Evolutionary conservation across 2,329 filamentous ascomycete genomes (phyloP), one percentile per base, ranked within the genome.

Genomic region (Ceratocystis cacaofunesta): DNA sequence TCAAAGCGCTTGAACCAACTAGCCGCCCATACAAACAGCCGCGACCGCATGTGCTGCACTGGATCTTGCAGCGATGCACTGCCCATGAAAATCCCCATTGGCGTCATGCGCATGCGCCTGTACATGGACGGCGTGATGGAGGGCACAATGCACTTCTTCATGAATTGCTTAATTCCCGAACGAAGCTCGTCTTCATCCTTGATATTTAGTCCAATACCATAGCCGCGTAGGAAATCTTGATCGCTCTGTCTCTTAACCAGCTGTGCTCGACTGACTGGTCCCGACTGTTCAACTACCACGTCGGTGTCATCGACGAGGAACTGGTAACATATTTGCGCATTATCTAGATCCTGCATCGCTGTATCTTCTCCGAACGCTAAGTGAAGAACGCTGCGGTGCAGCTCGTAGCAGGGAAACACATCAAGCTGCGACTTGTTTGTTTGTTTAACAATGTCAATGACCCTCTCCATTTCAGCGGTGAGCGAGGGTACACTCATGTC

Each of bases 1-100:
- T 66, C 65, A 48, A 66, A 44, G 10, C 65, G 50, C 55, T 66
- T 66, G 55, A 61, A 66, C 61, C 65, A 66, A 60, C 65, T 66
- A 12, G 65, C 65, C 3, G 65, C 65, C 65, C 65, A 66, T 22
- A 66, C 65, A 12, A 57, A 63, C n/a, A 66, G 30, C 19, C 65
- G 52, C 8, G 62, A 52, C 12, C 65, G 61, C 41, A 58, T 61
- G 43, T 66, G 17, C 7, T 28, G 28, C 43, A 62, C 62, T 17
- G 57, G 36, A 32, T 66, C 65, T 19, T 43, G 43, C 28, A 66
- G 46, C 22, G 61, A 46, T 1, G 62, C 48, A 19, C 65, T 66
- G 43, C 61, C 65, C 3, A 66, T 55, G 36, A 66, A 66, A 12
- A 64, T 55, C 17, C 65, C 65, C n/a, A 61, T 30, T 15, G 65